Conservation (phyloP, 2,329 filamentous ascomycete genomes). For the Daldinia sp. region DNA sequence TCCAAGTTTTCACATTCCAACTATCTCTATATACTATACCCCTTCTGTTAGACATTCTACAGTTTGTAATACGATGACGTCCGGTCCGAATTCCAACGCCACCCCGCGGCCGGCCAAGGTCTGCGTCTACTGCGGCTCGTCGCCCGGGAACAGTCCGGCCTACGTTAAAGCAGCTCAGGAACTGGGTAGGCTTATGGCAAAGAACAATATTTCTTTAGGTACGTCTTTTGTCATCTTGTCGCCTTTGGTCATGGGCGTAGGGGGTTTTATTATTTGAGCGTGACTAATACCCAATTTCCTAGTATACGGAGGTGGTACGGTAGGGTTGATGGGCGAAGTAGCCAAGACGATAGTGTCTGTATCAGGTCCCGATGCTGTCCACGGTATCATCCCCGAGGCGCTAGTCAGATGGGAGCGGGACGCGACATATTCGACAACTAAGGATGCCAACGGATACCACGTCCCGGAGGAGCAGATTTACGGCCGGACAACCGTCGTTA, state of each 20-base stretch:
- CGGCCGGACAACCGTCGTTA: conserved; percentile 85
- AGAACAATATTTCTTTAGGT: conserved; percentile 79
- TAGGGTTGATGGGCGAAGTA: conserved; percentile 94
- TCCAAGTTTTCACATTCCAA: conserved; percentile 1
- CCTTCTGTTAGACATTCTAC: conserved; percentile 2
- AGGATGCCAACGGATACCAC: conserved; percentile 58
- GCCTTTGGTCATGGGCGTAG: background rate
- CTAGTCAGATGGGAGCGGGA: conserved; percentile 82
- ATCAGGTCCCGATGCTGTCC: conserved; percentile 80
- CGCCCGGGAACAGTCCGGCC: conserved; percentile 72
- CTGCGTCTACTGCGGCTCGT: conserved; percentile 94
- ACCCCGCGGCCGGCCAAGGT: conserved; percentile 67
- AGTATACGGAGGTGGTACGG: conserved; percentile 95
- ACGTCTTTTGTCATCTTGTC: conserved; percentile 36
- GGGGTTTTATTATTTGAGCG: background rate
- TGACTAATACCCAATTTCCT: background rate
- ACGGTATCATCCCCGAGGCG: conserved; percentile 91
- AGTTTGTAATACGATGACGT: conserved; percentile 48
- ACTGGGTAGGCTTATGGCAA: conserved; percentile 77
- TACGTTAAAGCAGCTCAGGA: conserved; percentile 81
- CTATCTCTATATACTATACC: background rate
- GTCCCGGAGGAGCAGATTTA: conserved; percentile 73
- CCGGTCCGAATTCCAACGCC: conserved; percentile 47
- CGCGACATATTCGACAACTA: conserved; percentile 59
- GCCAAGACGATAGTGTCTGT: conserved; percentile 86